Conservation (phyloP, 2,329 filamentous ascomycete species). For the Cordyceps fumosorosea region DNA sequence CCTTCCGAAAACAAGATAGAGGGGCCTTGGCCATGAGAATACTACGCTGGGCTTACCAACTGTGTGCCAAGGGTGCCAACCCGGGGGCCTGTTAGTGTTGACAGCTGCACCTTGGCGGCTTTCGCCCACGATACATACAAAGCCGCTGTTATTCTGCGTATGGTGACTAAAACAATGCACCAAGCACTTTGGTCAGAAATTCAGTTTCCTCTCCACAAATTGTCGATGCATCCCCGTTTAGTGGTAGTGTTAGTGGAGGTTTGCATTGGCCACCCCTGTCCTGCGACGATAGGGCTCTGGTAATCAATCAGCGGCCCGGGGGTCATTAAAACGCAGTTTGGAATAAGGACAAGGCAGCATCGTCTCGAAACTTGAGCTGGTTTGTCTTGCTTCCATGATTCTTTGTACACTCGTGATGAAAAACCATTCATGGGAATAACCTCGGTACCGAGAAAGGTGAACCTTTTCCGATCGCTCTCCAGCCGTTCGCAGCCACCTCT, state of each 20-base stretch:
- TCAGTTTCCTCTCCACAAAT: neutral
- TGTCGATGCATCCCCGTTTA: conserved; percentile 2
- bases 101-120: conserved; percentile 6
- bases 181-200: neutral
- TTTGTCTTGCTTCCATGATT: neutral
- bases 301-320: neutral
- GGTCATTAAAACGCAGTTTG: too few relatives aligned
- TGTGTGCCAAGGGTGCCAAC: neutral
- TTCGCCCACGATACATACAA: neutral
- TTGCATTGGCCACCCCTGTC: neutral
- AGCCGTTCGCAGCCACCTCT: neutral
- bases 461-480: neutral
- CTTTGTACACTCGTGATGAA: too few relatives aligned
- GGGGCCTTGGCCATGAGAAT: neutral
- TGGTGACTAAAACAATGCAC: too few relatives aligned
- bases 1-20: neutral
- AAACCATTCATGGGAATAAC: too few relatives aligned
- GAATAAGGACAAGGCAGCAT: too few relatives aligned
- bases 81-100: neutral
- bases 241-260: neutral
- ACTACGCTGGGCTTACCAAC: neutral
- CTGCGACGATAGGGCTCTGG: neutral
- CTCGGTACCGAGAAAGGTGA: too few relatives aligned
- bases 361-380: too few relatives aligned
- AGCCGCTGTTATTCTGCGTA: too few relatives aligned